A percentile compares a stretch with the other conserved stretches of the same genome.
Evolutionary conservation across 441 rosid species (phyloP).

Genomic region (Metrosideros polymorpha): DNA sequence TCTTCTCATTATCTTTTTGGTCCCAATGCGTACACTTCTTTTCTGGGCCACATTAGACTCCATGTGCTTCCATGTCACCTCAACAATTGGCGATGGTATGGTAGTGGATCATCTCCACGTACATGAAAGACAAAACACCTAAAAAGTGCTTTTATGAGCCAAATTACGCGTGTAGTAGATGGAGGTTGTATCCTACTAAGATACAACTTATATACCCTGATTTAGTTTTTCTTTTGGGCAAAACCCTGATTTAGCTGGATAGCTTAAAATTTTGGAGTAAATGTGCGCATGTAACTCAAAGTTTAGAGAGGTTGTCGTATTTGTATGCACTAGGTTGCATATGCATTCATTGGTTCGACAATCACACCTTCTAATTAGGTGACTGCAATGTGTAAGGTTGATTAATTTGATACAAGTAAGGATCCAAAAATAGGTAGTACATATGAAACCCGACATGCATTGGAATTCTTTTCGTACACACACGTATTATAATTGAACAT

Average conservation of each 20-base stretch:
- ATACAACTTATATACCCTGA: background rate
- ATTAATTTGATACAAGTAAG: background rate
- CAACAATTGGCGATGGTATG: conserved; percentile 1
- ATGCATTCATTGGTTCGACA: background rate
- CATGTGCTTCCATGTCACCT: conserved; percentile 36
- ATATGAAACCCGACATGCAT: no score
- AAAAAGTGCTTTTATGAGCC: background rate
- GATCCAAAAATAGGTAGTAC: background rate
- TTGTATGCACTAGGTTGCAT: background rate
- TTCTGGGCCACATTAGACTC: conserved; percentile 20
- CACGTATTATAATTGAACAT: background rate
- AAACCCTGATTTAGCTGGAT: background rate
- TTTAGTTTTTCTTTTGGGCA: no score
- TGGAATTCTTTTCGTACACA: background rate
- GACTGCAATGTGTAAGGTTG: background rate
- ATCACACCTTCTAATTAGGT: background rate
- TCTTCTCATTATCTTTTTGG: conserved; percentile 27
- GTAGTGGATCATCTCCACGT: conserved; percentile 21
- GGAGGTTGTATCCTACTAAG: background rate
- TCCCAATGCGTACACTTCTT: conserved; percentile 17
- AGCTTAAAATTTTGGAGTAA: background rate
- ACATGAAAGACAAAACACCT: conserved; percentile 33
- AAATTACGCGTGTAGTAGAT: background rate
- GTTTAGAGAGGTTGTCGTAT: background rate
- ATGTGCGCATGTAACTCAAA: background rate